Evolutionary conservation across 2,329 filamentous ascomycete species (phyloP), one percentile per base, ranked within the genome.

Genomic region (Exophiala alcalophila): DNA sequence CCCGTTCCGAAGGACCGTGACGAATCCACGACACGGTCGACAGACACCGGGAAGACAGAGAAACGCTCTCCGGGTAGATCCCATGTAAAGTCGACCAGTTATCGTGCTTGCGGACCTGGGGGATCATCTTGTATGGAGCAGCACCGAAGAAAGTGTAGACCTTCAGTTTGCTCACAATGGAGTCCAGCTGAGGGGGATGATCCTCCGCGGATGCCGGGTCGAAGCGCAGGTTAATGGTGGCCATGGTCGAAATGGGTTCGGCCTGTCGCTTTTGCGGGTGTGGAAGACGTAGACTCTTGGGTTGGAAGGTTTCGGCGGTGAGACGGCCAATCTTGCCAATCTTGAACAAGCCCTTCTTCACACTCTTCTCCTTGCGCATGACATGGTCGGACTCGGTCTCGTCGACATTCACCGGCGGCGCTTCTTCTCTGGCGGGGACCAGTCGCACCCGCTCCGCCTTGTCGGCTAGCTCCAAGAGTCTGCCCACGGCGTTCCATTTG

Each of bases 311-410:
- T 42, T 76, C 70, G 33, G 78, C 74, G 9, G 73, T 71, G 16
- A 84, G 54, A 2, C 72, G 74, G 10, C 81, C 81, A 3, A 77
- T 62, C 71, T 76, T 49, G 62, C 73, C 62, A 14, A 68, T 59
- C 54, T 81, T 73, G 51, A 83, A 73, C 6, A 79, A 46, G 3
- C 80, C 77, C 53, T 80, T 81, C 52, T 69, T 74, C 44, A 84
- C 70, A 10, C 65, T 68, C 62, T 80, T 83, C 57, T 81, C 78
- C 54, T 71, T 72, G 29, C 74, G 73, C 26, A 76, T 60, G 37
- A 68, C 66, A 58, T 80, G 81, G 25, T 65, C 59, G 23, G 66
- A 66, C 18, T 66, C 59, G 14, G 16, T 12, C 9, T 73, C 70
- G 14, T 70, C 61, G 34, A 73, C 66, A 27, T 63, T 64, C 16